Evolutionary conservation across 495 filamentous ascomycete species (phyloP), one percentile per base, ranked within the genome.

Genomic region (Aspergillus nanangensis): DNA sequence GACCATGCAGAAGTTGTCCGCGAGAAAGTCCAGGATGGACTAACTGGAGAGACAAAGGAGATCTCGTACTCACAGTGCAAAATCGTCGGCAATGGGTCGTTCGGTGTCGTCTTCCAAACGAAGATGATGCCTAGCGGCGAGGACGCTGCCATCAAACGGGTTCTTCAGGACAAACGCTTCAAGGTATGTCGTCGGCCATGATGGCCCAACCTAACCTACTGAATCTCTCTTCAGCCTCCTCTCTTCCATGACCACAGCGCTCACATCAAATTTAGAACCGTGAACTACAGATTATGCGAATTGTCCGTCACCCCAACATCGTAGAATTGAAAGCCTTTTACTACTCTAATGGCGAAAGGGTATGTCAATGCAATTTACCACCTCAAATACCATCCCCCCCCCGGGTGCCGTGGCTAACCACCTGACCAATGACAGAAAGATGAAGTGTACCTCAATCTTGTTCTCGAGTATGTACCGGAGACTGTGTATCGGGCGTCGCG

Each of bases 21-120:
- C 57, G 93, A 98, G 72, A 97, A 95, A 74, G 93, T 98, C 51
- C 93, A 98, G 71, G 93, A 98, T 80, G 93, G 93, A 58, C 73
- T 94, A 55, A 97, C 93, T 1, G 93, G 93, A 40, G 94, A 98
- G 62, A 90, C 88, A 48, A 86, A 86, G 65, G 93, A 98, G 58
- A 85, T 98, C 71, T 88, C 93, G 62, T 98, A 98, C 60, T 97
- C 93, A 34, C 93, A 98, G 65, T 98, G 93, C 74, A 98, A 98
- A 74, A 97, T 98, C 52, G 93, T 98, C n/a, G 93, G 93, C 57
- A 98, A 98, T 69, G 93, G 93, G 43, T 97, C 93, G 11, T 98
- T 98, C 63, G 93, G 93, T 48, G 93, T 98, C 17, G 93, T 98
- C 50, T 98, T 98, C 65, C 93, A 98, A 68, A 98, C 93, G 23